Percentiles rank a stretch among this genome's conserved stretches.
phyloP scores from a whole-genome alignment of 371 early-diverging fungal species.

The Mucor plumbeus region DNA sequence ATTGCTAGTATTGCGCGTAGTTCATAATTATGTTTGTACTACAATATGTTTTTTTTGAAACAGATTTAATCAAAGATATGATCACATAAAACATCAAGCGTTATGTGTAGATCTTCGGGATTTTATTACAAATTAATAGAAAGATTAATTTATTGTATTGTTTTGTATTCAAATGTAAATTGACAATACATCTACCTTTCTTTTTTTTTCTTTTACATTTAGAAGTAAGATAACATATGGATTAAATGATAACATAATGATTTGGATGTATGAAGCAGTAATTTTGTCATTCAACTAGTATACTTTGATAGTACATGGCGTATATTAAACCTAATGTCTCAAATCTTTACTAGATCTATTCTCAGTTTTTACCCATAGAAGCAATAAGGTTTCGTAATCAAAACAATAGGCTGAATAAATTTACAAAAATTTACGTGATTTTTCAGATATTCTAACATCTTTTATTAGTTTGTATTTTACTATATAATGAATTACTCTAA shows the following conservation, averaged over 20 bases:
- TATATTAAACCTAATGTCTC: background rate
- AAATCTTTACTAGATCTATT: background rate
- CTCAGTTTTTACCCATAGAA: conserved; percentile 1
- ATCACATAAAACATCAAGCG: background rate
- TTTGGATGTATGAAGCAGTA: background rate
- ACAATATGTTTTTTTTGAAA: conserved; percentile 1
- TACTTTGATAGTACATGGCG: background rate
- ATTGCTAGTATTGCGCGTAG: background rate
- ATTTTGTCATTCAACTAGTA: background rate
- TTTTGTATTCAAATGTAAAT: background rate
- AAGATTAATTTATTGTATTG: background rate
- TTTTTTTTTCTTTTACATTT: background rate
- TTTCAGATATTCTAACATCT: background rate
- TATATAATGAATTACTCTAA: too few species aligned
- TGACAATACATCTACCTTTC: background rate
- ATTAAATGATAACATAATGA: background rate
- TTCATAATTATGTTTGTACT: background rate
- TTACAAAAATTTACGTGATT: background rate
- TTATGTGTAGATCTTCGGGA: conserved; percentile 8
- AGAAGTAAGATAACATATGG: background rate
- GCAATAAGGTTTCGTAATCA: background rate
- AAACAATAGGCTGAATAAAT: background rate
- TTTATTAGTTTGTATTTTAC: too few species aligned
- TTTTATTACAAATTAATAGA: background rate
- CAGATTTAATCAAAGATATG: conserved; percentile 2